Base-by-base conservation (phyloP, 495 filamentous ascomycete genomes). In the Hypoxylon rickii region DNA sequence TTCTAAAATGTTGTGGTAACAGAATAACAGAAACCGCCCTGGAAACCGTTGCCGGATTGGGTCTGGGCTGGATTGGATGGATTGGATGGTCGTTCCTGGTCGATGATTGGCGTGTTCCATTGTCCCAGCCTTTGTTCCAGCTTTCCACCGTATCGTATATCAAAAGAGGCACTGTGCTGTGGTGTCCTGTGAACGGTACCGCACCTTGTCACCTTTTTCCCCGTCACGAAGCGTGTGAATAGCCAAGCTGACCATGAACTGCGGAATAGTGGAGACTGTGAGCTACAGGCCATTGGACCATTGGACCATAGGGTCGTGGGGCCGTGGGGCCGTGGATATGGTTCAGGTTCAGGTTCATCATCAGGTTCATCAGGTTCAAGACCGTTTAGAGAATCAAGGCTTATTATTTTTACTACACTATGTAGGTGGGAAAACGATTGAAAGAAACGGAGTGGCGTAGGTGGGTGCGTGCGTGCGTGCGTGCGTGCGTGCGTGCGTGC, bases 1-100 rank as follows among this genome's bases (percentile, higher is more conserved):
- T n/a, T n/a, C 33, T 50, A 15, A 63, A 40, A 41, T 60, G 49
- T 48, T 22, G 48, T 47, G 34, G 42, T 33, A 46, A 47, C 42
- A 36, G 26, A 32, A 42, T 53, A 54, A 55, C 17, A 57, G 49
- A n/a, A n/a, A n/a, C n/a, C n/a, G n/a, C n/a, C n/a, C n/a, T n/a
- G n/a, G n/a, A n/a, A n/a, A n/a, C n/a, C n/a, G 53, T 65, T 44
- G 58, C 63, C 61, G 65, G 61, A 65, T 67, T 56, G 43, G 58
- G 61, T 58, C 56, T 67, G 53, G 61, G 50, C 54, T 22, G 47
- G 59, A 58, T 53, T 57, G 60, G 44, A 15, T 60, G 60, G 56
- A 56, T 58, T 63, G 53, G 36, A 10, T 29, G 4, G 24, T 10
- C 24, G 24, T 29, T 26, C 45, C 26, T 38, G 21, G 29, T 17